phyloP scores from a whole-genome alignment of 2,329 filamentous ascomycete genomes.

The Colletotrichum liriopes region DNA sequence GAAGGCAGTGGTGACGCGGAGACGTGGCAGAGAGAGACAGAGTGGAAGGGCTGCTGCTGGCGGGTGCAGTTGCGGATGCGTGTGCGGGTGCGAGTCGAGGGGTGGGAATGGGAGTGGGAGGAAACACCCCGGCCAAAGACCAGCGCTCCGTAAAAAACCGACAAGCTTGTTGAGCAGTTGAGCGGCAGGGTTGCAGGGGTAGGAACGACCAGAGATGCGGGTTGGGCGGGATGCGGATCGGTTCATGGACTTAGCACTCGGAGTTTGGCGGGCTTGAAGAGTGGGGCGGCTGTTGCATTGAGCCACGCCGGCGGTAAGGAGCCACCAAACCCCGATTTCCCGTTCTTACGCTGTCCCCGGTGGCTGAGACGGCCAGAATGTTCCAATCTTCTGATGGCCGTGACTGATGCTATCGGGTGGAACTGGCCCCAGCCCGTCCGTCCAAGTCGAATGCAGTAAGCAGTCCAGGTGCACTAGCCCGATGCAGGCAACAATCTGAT shows the following conservation, averaged over 20 bases:
- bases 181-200: conserved; percentile 28
- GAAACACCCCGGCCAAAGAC: conserved; percentile 1
- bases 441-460: neutral
- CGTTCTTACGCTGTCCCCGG: neutral
- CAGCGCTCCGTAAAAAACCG: conserved; percentile 24
- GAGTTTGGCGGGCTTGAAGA: conserved; percentile 39
- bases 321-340: conserved; percentile 20
- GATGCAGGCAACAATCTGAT: conserved; percentile 20
- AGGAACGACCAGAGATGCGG: neutral
- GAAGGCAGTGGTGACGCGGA: conserved; percentile 34
- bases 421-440: neutral
- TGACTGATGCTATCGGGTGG: neutral
- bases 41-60: too few species aligned
- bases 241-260: conserved; percentile 42
- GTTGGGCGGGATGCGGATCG: conserved; percentile 21
- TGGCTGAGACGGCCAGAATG: conserved; percentile 7
- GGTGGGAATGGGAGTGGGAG: neutral
- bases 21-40: conserved; percentile 24
- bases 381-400: conserved; percentile 1
- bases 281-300: conserved; percentile 35
- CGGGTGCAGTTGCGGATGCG: neutral
- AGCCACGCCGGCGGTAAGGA: conserved; percentile 32
- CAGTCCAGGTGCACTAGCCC: conserved; percentile 7
- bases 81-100: conserved; percentile 7
- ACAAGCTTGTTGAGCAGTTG: conserved; percentile 41